A percentile compares a stretch with the other conserved stretches of the same genome.
Evolutionary conservation across 176 grass and related monocot genomes (phyloP).

Genomic region (bread wheat (Triticum aestivum)): DNA sequence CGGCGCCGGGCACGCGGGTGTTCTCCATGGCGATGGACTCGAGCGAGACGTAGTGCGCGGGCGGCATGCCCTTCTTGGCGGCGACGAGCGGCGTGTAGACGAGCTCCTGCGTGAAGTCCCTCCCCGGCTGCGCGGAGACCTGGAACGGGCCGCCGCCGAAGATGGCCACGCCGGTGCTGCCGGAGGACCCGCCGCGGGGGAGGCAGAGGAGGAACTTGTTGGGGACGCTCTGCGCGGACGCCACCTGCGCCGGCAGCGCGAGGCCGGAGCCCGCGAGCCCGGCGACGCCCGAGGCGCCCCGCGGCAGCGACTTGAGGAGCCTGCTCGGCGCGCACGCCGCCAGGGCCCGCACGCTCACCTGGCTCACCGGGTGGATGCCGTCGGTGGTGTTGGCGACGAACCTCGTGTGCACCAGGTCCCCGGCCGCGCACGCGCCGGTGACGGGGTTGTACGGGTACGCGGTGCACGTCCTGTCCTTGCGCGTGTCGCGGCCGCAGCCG

Average conservation of each 20-base stretch:
- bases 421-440: slow-evolving; percentile 31
- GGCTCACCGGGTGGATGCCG: slow-evolving; percentile 36
- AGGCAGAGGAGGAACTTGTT: slow-evolving; percentile 54
- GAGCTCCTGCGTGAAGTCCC: neutral
- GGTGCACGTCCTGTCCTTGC: slow-evolving; percentile 8
- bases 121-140: neutral
- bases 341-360: neutral
- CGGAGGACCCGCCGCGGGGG: slow-evolving; percentile 16
- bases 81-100: slow-evolving; percentile 3
- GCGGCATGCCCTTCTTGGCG: neutral
- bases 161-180: slow-evolving; percentile 25
- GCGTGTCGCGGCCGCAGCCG: neutral
- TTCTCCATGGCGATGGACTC: neutral
- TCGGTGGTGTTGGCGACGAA: slow-evolving; percentile 44
- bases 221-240: neutral
- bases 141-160: slow-evolving; percentile 30
- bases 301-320: slow-evolving; percentile 27
- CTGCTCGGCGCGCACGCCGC: slow-evolving; percentile 21
- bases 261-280: slow-evolving; percentile 29
- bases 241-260: slow-evolving; percentile 44
- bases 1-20: neutral
- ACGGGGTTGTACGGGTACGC: slow-evolving; percentile 30
- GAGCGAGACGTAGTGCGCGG: slow-evolving; percentile 11
- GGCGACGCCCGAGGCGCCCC: slow-evolving; percentile 18
- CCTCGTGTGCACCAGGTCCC: slow-evolving; percentile 13